Evolutionary conservation across 1,284 basidiomycete genomes (phyloP), one percentile per base, ranked within the genome.

Genomic region (Marasmius sp.): DNA sequence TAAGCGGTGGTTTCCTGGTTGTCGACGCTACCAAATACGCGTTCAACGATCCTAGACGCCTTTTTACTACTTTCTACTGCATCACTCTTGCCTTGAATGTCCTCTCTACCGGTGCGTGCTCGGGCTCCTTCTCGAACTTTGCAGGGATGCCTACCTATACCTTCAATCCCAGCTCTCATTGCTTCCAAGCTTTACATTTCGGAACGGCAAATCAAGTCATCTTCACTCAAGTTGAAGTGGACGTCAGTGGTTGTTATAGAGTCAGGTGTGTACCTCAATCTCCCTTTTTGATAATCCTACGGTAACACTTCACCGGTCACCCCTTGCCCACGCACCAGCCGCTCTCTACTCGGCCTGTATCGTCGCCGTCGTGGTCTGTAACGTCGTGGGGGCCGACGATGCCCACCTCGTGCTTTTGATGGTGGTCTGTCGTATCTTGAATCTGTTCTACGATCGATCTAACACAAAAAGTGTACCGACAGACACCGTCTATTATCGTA

Each of bases 21-120:
- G 27, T 43, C 56, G 0, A 58, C 58, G 34, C 56, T 41, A 8
- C 27, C 45, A 16, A 48, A 58, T 14, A 41, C 50, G 22, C 37
- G 38, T 12, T 52, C 51, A 22, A 38, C 37, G 34, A 49, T 16
- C 37, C 61, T 58, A 50, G 61, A 55, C n/a, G 53, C 6, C 61
- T 51, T 57, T 33, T 55, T 14, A 10, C 60, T 11, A 45, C 60
- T 22, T 63, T 63, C 33, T 63, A 59, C 38, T 37, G 57, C 11
- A 56, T 63, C 45, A 63, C 61, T 14, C n/a, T 63, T 22, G 53
- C 20, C 11, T 37, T 63, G 11, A 63, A 63, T 45, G 52, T 63
- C 10, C 16, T 63, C 16, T 63, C 41, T 18, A 63, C 61, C 16
- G 39, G 61, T 63, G 34, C 39, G 59, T 60, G 18, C 39, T 27